Conservation (phyloP, 768 basidiomycete genomes). For the Hortiboletus campestris region DNA sequence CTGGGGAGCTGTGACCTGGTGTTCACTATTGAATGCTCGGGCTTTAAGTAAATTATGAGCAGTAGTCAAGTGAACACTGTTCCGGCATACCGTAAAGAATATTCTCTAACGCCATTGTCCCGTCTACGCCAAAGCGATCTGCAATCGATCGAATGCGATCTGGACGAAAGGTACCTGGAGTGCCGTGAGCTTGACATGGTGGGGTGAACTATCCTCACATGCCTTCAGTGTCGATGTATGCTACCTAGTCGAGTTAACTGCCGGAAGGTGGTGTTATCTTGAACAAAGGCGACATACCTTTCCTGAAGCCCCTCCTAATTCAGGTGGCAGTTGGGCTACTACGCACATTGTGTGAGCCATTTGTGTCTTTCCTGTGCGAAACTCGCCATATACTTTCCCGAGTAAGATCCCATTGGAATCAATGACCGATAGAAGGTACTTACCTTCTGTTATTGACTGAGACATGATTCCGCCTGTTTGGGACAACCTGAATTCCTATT, state of each 20-base stretch:
- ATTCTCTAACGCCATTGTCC: conserved; percentile 82
- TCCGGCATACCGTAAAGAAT: conserved; percentile 72
- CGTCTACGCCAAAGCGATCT: conserved; percentile 91
- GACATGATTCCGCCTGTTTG: conserved; percentile 79
- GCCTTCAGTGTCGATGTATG: conserved; percentile 90
- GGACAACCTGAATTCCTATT: not conserved
- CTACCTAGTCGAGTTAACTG: conserved; percentile 51
- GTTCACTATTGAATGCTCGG: conserved; percentile 89
- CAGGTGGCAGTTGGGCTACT: conserved; percentile 81
- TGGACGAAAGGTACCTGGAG: conserved; percentile 84
- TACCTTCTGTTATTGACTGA: conserved; percentile 91
- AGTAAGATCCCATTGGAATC: not conserved
- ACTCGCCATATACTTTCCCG: conserved; percentile 85
- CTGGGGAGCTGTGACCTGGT: conserved; percentile 54
- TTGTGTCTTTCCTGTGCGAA: conserved; percentile 94
- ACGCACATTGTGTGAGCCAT: conserved; percentile 95
- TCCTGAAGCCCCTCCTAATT: conserved; percentile 88
- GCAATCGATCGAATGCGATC: conserved; percentile 91
- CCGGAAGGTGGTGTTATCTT: conserved; percentile 1
- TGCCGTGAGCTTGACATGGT: conserved; percentile 21
- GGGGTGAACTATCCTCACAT: not conserved
- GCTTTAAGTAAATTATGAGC: conserved; percentile 44
- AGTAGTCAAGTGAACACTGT: not conserved
- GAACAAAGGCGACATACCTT: conserved; percentile 48
- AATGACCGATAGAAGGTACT: not conserved